Base-by-base conservation (phyloP, 768 basidiomycete species). In the Boletus tomentosulus region DNA sequence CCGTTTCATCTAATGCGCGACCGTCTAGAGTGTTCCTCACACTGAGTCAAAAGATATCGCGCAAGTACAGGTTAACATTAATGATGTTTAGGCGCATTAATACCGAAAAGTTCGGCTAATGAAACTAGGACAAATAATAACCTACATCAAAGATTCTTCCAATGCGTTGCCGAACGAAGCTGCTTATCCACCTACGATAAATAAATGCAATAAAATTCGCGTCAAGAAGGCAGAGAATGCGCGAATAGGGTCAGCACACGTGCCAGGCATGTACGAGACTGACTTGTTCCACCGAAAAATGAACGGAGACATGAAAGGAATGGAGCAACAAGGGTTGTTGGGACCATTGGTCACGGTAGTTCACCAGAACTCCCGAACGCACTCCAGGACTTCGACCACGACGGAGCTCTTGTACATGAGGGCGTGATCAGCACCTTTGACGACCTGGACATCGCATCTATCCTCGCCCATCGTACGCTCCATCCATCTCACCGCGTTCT, bases 401-500 rank as follows among this genome's bases (percentile, higher is more conserved):
- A 93, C 89, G 53, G 80, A 79, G 67, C 87, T 89, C 67, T 86
- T 87, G 71, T 93, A 97, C 91, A 99, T 92, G 50, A 99, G 76
- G 47, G 85, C 86, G 70, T 99, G 96, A 61, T 93, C 93, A 19
- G 91, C 95, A 35, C 90, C 90, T 62, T 82, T 84, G 50, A 95
- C 84, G 39, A 97, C 85, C 63, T 85, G 82, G 35, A 99, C 84
- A 42, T 77, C 75, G 66, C 93, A 96, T 53, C 78, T 74, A 38
- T 85, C 84, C 42, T 79, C 78, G 19, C 84, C 80, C 88, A 94
- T 90, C 34, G 80, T 83, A 57, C 81, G 82, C 70, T 94, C 90
- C 89, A 94, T 90, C 92, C 92, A 96, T 61, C 88, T 73, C 38
- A 98, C 86, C 43, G 92, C 89, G 61, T 87, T 85, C 67, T 96